These are phyloP conservation scores for Panicum hallii DNA, from an alignment of 202 grass and related monocot genomes.

Conservation along the genomic window DNA sequence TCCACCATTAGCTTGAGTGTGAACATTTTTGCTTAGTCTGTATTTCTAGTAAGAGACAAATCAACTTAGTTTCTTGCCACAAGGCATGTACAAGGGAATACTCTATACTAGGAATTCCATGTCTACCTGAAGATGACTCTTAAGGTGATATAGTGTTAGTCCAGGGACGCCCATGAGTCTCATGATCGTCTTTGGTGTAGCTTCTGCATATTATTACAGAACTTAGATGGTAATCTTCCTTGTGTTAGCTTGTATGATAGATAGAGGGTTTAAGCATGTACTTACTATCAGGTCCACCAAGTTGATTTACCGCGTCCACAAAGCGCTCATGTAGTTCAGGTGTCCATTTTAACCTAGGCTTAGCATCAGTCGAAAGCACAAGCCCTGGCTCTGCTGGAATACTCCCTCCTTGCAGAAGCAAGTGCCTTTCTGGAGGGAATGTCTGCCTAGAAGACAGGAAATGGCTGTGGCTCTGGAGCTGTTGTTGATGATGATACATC, in stretches of 20 bases:
- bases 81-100: slow-evolving; percentile 16
- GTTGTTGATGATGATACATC: slow-evolving; percentile 85
- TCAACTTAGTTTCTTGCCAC: slow-evolving; percentile 51
- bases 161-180: slow-evolving; percentile 92
- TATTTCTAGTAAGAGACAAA: slow-evolving; percentile 81
- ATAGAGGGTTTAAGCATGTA: slow-evolving; percentile 23
- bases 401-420: slow-evolving; percentile 69
- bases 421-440: slow-evolving; percentile 71
- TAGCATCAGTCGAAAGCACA: slow-evolving; percentile 97
- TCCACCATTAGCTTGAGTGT: slow-evolving; percentile 63
- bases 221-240: slow-evolving; percentile 41
- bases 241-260: slow-evolving; percentile 25
- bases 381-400: slow-evolving; percentile 74
- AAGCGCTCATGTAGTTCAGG: slow-evolving; percentile 88
- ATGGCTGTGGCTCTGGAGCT: slow-evolving; percentile 61
- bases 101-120: slow-evolving; percentile 44
- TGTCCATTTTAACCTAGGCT: slow-evolving; percentile 99
- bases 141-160: slow-evolving; percentile 97
- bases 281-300: slow-evolving; percentile 98
- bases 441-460: slow-evolving; percentile 74
- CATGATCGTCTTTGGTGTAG: slow-evolving; percentile 95
- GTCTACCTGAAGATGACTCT: slow-evolving; percentile 97
- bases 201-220: slow-evolving; percentile 62
- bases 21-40: slow-evolving; percentile 91
- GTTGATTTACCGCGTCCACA: slow-evolving; percentile 86